Percentiles rank a stretch among this genome's conserved stretches.
These are phyloP conservation scores for Tolypocladium guangdongense DNA, from an alignment of 2,329 filamentous ascomycete genomes.

Conservation along the genomic window DNA sequence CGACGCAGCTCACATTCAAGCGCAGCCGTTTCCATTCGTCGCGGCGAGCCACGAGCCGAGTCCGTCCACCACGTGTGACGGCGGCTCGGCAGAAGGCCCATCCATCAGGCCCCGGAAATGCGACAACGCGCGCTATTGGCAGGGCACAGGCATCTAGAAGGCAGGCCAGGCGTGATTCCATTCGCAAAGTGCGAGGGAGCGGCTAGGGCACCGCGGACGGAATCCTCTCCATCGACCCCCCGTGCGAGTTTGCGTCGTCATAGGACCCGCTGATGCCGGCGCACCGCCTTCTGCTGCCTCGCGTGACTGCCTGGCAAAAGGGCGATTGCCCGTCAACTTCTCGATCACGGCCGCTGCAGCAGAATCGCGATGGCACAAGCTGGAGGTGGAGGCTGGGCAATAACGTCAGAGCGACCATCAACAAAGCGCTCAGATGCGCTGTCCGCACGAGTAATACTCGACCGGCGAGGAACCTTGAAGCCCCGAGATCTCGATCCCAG, in stretches of 20 bases:
- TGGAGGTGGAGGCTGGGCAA: too few species aligned
- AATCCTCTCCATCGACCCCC: background rate
- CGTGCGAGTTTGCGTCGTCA: background rate
- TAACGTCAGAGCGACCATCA: too few species aligned
- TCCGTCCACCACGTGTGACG: background rate
- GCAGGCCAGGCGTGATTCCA: background rate
- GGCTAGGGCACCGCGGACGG: background rate
- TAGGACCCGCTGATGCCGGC: too few species aligned
- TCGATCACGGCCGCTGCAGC: conserved; percentile 3
- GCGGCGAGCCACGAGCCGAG: background rate
- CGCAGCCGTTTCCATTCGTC: background rate
- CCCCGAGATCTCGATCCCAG: conserved; percentile 4
- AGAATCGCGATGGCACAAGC: conserved; percentile 6
- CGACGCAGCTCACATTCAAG: background rate
- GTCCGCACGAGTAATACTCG: too few species aligned
- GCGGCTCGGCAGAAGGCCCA: background rate
- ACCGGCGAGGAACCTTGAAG: background rate
- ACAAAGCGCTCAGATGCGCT: too few species aligned
- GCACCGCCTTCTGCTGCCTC: too few species aligned
- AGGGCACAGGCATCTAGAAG: background rate
- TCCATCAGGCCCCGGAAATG: background rate
- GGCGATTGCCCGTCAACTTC: conserved; percentile 4
- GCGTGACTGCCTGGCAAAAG: too few species aligned
- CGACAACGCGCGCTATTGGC: background rate
- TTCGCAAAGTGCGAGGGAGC: background rate